Percentiles rank a stretch among this genome's conserved stretches.
Conservation (phyloP, 306 rosid species). For the Ormosia emarginata region DNA sequence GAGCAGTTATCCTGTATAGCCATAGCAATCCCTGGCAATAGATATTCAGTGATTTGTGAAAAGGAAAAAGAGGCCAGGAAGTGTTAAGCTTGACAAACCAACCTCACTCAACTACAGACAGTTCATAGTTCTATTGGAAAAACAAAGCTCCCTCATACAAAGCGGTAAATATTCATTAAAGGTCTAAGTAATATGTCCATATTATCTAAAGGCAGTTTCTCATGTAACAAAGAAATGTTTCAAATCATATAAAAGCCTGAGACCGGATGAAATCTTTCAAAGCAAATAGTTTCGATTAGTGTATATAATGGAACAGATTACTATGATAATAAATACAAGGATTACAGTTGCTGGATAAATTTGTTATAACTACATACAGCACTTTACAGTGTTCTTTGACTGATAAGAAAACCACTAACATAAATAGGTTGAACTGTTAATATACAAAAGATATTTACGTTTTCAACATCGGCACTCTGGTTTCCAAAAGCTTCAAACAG, state of each 20-base stretch:
- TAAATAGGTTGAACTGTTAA: no score
- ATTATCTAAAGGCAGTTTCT: background rate
- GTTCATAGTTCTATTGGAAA: background rate
- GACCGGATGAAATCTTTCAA: background rate
- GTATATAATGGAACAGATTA: background rate
- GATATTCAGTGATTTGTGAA: background rate
- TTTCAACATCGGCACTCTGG: constrained; percentile 97
- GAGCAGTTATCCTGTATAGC: background rate
- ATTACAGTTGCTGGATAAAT: background rate
- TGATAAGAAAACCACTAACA: no score
- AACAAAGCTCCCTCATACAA: background rate
- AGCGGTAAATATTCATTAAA: background rate
- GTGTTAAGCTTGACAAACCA: background rate
- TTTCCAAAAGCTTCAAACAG: constrained; percentile 96
- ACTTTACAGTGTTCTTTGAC: constrained; percentile 1
- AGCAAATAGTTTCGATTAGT: background rate
- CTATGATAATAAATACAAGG: no score
- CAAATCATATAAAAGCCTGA: background rate
- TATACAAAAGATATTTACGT: no score
- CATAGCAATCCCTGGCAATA: background rate
- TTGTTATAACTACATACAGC: background rate
- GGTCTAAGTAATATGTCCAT: background rate
- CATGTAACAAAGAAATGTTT: background rate
- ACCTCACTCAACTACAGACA: background rate
- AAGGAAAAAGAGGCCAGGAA: background rate